Evolutionary conservation across 441 rosid genomes (phyloP).

Genomic region (Syzygium syzygioides): DNA sequence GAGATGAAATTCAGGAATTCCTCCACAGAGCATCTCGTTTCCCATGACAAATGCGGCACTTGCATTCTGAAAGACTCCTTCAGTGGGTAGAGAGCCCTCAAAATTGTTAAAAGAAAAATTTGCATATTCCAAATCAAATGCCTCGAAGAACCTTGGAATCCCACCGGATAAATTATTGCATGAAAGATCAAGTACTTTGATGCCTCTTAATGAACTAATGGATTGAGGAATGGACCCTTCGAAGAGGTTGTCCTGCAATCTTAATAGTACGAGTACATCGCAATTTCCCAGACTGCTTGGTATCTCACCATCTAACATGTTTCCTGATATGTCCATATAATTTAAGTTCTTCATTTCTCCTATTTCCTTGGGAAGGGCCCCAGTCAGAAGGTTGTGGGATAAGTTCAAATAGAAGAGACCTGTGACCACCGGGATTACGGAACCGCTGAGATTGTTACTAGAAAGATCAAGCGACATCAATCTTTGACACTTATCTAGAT

Average conservation of each 20-base stretch:
- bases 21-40: slow-evolving; percentile 24
- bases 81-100: slow-evolving; percentile 17
- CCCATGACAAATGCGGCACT: slow-evolving; percentile 14
- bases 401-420: neutral
- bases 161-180: neutral
- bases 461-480: neutral
- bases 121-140: neutral
- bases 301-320: neutral
- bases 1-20: slow-evolving; percentile 10
- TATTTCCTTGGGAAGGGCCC: neutral
- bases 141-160: neutral
- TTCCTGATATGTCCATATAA: neutral
- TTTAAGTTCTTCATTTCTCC: neutral
- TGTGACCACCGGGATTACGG: neutral
- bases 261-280: neutral
- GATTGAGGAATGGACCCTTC: neutral
- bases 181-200: neutral
- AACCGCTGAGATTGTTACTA: neutral
- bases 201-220: neutral
- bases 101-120: slow-evolving; percentile 16
- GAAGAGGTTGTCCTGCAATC: neutral
- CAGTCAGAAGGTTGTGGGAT: neutral
- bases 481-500: neutral
- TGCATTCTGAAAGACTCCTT: slow-evolving; percentile 18
- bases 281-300: neutral